Percentiles rank a stretch among this genome's conserved stretches.
Conservation (phyloP, 129 eudicot species). For the Silybum marianum region DNA sequence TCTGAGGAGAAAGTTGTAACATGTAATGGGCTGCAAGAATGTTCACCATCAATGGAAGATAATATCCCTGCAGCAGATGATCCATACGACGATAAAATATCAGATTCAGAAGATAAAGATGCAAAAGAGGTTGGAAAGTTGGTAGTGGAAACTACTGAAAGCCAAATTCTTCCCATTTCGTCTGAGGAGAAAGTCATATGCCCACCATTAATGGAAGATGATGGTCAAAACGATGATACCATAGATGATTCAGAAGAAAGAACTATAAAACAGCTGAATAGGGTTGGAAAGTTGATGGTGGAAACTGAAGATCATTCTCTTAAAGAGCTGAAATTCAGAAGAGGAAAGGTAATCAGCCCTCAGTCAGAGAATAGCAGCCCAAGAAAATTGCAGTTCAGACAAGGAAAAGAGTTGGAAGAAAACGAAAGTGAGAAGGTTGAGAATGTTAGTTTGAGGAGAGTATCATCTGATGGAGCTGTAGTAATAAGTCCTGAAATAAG, state of each 20-base stretch:
- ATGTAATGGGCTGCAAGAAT: constrained; percentile 1
- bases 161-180: not conserved
- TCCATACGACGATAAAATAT: not conserved
- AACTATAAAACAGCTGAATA: not conserved
- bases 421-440: constrained; percentile 20
- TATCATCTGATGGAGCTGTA: constrained; percentile 24
- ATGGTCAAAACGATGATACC: not conserved
- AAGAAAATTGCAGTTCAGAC: constrained; percentile 35
- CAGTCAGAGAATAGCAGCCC: constrained; percentile 38
- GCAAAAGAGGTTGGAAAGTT: not conserved
- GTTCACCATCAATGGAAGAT: not conserved
- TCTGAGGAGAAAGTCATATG: constrained; percentile 1
- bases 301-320: constrained; percentile 32
- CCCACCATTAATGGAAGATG: constrained; percentile 4
- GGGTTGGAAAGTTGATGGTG: constrained; percentile 13
- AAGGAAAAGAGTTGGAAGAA: constrained; percentile 36
- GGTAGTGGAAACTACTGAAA: not conserved
- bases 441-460: constrained; percentile 35
- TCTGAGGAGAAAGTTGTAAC: constrained; percentile 14
- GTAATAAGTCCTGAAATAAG: constrained; percentile 9
- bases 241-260: constrained; percentile 24
- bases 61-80: not conserved
- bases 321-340: constrained; percentile 36
- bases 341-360: constrained; percentile 43
- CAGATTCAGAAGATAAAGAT: not conserved